Conservation (phyloP, 2,329 filamentous ascomycete genomes). For the Alternaria consortialis region DNA sequence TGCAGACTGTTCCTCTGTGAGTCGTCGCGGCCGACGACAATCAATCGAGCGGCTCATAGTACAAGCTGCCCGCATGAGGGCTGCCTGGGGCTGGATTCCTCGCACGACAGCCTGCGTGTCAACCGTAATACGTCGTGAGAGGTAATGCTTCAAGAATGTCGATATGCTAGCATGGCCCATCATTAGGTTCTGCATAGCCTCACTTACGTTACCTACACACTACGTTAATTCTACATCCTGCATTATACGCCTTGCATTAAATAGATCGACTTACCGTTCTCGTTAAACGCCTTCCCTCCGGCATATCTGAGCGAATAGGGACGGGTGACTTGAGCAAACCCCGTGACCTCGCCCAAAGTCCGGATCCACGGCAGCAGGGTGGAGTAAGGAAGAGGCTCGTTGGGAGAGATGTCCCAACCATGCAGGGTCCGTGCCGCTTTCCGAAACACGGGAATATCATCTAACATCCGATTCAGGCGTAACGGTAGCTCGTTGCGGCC, state of each 20-base stretch:
- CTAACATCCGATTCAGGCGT: conserved; percentile 7
- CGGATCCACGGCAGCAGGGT: conserved; percentile 40
- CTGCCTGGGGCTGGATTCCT: conserved; percentile 19
- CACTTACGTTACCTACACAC: conserved; percentile 35
- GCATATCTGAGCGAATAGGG: conserved; percentile 50
- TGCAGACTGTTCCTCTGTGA: conserved; percentile 24
- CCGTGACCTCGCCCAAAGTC: conserved; percentile 39
- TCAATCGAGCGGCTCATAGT: conserved; percentile 31
- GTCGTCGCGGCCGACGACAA: conserved; percentile 16
- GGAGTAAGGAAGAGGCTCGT: conserved; percentile 32
- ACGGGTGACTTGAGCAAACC: conserved; percentile 26
- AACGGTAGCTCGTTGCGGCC: conserved; percentile 5
- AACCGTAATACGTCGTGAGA: conserved; percentile 22
- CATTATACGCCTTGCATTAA: neutral
- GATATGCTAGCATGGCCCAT: conserved; percentile 27
- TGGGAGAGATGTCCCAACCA: conserved; percentile 36
- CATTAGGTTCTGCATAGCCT: conserved; percentile 45
- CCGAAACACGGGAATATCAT: conserved; percentile 19
- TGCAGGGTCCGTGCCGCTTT: conserved; percentile 30
- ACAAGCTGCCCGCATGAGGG: conserved; percentile 26
- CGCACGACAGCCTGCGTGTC: conserved; percentile 24
- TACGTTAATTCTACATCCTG: conserved; percentile 14
- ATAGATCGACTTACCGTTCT: conserved; percentile 42
- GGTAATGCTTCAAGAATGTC: conserved; percentile 15
- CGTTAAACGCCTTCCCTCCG: conserved; percentile 50